A percentile compares a stretch with the other conserved stretches of the same genome.
phyloP scores from a whole-genome alignment of 176 grass and related monocot species.

The Saccharum officinarum region DNA sequence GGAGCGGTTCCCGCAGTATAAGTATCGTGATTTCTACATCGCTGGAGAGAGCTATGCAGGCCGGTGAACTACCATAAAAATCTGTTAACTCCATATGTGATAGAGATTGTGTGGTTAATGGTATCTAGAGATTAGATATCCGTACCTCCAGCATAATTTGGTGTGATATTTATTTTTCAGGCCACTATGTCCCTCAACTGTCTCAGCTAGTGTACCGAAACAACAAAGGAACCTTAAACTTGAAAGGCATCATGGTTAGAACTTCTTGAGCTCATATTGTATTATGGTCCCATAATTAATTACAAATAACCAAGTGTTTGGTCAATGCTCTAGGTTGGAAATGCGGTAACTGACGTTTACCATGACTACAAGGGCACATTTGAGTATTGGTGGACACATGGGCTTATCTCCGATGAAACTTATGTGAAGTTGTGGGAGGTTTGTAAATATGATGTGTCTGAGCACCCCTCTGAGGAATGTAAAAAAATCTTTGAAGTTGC shows the following conservation, averaged over 20 bases:
- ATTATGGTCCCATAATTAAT: neutral
- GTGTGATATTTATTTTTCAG: slow-evolving; percentile 42
- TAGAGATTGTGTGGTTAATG: neutral
- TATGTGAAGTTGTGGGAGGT: slow-evolving; percentile 54
- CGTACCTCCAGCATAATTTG: neutral
- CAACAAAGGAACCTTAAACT: slow-evolving; percentile 73
- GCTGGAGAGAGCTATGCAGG: slow-evolving; percentile 67
- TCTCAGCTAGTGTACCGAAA: slow-evolving; percentile 65
- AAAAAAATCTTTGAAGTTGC: slow-evolving; percentile 35
- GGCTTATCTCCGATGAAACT: slow-evolving; percentile 84
- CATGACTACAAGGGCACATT: slow-evolving; percentile 78
- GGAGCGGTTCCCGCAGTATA: slow-evolving; percentile 77
- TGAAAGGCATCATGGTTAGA: slow-evolving; percentile 92
- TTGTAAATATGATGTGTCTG: slow-evolving; percentile 55
- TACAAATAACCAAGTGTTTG: neutral
- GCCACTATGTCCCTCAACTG: slow-evolving; percentile 89
- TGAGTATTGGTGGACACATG: slow-evolving; percentile 97
- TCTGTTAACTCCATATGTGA: neutral
- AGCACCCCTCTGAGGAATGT: slow-evolving; percentile 60
- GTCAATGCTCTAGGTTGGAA: slow-evolving; percentile 60
- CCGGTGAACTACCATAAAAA: slow-evolving; percentile 33
- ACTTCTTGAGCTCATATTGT: slow-evolving; percentile 15
- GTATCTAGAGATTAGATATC: neutral
- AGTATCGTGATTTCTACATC: slow-evolving; percentile 81
- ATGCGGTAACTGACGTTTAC: slow-evolving; percentile 80